Evolutionary conservation across 192 early-diverging fungal species (phyloP).

Genomic region (Umbelopsis sp.): DNA sequence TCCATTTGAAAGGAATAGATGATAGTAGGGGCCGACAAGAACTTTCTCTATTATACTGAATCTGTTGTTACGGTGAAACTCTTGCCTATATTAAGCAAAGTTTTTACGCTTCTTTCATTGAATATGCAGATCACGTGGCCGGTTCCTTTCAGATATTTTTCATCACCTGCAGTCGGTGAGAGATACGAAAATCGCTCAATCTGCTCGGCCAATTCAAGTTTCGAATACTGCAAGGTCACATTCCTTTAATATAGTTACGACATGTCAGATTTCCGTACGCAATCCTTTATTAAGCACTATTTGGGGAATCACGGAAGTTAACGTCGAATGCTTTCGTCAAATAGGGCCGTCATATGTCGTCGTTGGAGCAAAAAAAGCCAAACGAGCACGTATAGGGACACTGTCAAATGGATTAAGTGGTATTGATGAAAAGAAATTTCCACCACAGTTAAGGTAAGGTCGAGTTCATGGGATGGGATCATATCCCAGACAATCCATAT

Average conservation of each 20-base stretch:
- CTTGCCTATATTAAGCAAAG: no score
- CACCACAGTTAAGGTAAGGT: background rate
- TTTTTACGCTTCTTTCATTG: no score
- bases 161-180: no score
- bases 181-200: no score
- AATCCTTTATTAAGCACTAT: background rate
- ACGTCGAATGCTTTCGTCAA: background rate
- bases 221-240: background rate
- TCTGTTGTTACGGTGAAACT: no score
- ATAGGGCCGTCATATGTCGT: background rate
- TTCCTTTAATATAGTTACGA: background rate
- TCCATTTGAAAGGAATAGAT: no score
- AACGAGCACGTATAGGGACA: background rate
- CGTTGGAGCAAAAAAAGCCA: background rate
- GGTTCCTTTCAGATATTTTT: no score
- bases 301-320: background rate
- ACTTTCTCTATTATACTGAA: no score
- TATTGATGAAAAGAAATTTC: conserved; percentile 8
- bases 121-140: no score
- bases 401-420: background rate
- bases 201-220: no score
- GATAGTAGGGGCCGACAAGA: no score
- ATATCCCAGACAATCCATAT: background rate
- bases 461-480: no score
- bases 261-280: conserved; percentile 23